Evolutionary conservation across 2,329 filamentous ascomycete genomes (phyloP).

Genomic region (Sporothrix inflata): DNA sequence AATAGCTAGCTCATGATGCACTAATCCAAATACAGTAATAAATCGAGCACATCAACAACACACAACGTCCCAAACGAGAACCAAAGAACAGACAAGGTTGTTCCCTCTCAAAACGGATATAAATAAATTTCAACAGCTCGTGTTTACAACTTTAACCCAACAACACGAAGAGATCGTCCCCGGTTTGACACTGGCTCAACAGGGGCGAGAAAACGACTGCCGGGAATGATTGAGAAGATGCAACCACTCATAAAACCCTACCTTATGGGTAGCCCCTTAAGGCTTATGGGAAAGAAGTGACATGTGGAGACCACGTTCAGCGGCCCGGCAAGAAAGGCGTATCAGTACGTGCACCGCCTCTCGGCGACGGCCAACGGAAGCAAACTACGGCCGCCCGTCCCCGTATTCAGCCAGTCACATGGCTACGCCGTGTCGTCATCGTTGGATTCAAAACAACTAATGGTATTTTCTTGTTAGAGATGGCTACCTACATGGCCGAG

Average conservation of each 20-base stretch:
- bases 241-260: neutral
- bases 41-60: conserved; percentile 12
- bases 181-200: too few relatives aligned
- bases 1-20: neutral
- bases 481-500: neutral
- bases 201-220: too few relatives aligned
- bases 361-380: neutral
- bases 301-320: neutral
- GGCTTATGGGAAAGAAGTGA: neutral
- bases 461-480: neutral
- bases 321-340: neutral
- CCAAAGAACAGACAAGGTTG: neutral
- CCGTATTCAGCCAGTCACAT: neutral
- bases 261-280: too few relatives aligned
- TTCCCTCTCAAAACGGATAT: neutral
- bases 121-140: conserved; percentile 5
- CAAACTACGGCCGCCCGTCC: neutral
- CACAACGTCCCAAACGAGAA: conserved; percentile 1
- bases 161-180: conserved; percentile 17
- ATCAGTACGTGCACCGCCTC: neutral
- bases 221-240: neutral
- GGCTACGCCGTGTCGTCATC: neutral
- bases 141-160: neutral
- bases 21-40: conserved; percentile 12
- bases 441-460: neutral